Conservation (phyloP, 2,329 filamentous ascomycete species). For the Colletotrichum sp. region DNA sequence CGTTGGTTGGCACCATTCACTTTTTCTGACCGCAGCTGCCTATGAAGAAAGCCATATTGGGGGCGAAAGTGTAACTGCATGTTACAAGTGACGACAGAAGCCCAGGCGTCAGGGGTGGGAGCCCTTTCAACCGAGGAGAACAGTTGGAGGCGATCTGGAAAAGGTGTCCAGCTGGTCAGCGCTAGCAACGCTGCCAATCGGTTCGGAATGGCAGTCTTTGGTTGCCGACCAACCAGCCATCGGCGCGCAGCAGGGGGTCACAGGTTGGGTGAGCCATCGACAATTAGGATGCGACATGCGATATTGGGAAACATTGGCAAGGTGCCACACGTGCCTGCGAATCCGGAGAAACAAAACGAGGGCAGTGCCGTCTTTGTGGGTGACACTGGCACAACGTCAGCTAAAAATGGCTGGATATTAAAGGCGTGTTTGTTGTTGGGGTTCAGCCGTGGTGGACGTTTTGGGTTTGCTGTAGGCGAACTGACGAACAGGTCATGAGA, state of each 20-base stretch:
- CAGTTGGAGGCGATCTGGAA: background rate
- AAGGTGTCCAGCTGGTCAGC: background rate
- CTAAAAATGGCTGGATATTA: background rate
- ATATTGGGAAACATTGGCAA: background rate
- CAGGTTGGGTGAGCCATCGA: background rate
- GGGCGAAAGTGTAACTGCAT: background rate
- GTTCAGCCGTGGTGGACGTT: background rate
- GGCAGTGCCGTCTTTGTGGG: background rate
- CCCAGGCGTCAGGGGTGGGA: background rate
- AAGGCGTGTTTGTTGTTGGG: background rate
- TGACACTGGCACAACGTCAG: background rate
- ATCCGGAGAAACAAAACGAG: background rate
- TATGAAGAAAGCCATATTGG: background rate
- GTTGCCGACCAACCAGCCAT: background rate
- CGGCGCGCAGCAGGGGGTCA: background rate
- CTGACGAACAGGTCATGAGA: background rate
- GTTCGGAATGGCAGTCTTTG: background rate
- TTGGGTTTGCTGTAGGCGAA: background rate
- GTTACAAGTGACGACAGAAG: background rate
- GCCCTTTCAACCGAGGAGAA: background rate
- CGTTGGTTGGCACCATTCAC: background rate
- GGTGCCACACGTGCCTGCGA: background rate
- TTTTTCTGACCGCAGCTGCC: background rate
- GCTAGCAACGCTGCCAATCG: slow-evolving; percentile 2
- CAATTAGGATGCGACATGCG: slow-evolving; percentile 11